These are phyloP conservation scores for Dactylella cylindrospora DNA, from an alignment of 2,329 filamentous ascomycete genomes.

Conservation along the genomic window DNA sequence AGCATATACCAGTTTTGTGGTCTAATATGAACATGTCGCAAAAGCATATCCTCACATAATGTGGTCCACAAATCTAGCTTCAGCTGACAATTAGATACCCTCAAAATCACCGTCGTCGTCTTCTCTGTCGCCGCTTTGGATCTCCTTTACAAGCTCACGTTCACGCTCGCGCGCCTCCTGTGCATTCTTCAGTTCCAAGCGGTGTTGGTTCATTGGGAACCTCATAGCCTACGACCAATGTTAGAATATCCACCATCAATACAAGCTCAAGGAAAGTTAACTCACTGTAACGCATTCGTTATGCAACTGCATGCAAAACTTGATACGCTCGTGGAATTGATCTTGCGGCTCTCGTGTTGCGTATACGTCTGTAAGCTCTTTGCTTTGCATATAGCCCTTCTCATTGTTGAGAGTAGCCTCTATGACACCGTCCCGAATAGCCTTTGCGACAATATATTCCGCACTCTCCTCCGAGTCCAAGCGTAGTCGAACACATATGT, in stretches of 20 bases:
- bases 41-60: no score
- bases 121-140: slow-evolving; percentile 94
- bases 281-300: slow-evolving; percentile 96
- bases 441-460: slow-evolving; percentile 98
- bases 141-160: slow-evolving; percentile 96
- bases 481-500: slow-evolving; percentile 94
- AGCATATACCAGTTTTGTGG: no score
- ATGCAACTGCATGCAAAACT: slow-evolving; percentile 84
- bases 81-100: slow-evolving; percentile 70
- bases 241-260: slow-evolving; percentile 47
- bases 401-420: slow-evolving; percentile 93
- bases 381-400: slow-evolving; percentile 97
- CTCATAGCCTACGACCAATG: slow-evolving; percentile 74
- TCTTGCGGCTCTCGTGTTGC: slow-evolving; percentile 93
- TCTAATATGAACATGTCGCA: no score
- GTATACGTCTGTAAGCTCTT: slow-evolving; percentile 93
- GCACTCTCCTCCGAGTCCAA: slow-evolving; percentile 95
- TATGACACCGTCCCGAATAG: slow-evolving; percentile 94
- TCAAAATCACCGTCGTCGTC: slow-evolving; percentile 98
- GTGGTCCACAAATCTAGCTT: neutral
- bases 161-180: slow-evolving; percentile 97
- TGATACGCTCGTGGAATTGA: slow-evolving; percentile 95
- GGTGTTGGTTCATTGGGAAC: slow-evolving; percentile 99
- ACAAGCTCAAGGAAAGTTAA: slow-evolving; percentile 22
- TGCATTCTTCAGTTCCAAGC: slow-evolving; percentile 93